phyloP scores from a whole-genome alignment of 805 yeast species.

The Yarrowia bubula region DNA sequence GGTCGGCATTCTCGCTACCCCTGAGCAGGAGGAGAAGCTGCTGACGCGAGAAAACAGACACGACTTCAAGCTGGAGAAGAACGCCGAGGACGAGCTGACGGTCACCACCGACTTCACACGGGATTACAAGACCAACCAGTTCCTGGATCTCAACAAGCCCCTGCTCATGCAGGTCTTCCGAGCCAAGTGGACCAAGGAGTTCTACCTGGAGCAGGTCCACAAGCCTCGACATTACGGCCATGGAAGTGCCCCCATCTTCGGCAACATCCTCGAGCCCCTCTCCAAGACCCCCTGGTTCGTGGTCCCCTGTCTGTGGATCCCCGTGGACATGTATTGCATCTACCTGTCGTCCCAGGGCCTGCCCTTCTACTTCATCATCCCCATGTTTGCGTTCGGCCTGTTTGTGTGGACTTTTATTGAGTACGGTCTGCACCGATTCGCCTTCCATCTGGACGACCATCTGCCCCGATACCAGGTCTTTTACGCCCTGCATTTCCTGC shows the following conservation, averaged over 20 bases:
- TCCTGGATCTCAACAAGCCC: constrained; percentile 81
- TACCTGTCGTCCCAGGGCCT: constrained; percentile 57
- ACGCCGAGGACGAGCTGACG: constrained; percentile 67
- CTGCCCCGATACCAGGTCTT: constrained; percentile 78
- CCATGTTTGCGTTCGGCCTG: constrained; percentile 74
- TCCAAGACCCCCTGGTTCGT: constrained; percentile 94
- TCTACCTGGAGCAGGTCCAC: constrained; percentile 93
- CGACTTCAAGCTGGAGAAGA: constrained; percentile 44
- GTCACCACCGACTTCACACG: constrained; percentile 73
- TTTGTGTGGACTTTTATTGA: constrained; percentile 93
- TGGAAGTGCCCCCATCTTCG: constrained; percentile 94
- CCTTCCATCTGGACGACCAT: constrained; percentile 86
- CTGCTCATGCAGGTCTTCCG: constrained; percentile 74
- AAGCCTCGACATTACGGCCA: constrained; percentile 97
- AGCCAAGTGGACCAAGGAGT: constrained; percentile 76
- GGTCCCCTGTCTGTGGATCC: constrained; percentile 84
- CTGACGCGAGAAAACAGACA: constrained; percentile 58
- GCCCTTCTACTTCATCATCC: constrained; percentile 46
- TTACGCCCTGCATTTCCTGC: constrained; percentile 78
- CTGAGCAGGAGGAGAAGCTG: constrained; percentile 70
- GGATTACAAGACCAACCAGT: constrained; percentile 76
- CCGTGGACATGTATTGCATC: constrained; percentile 65
- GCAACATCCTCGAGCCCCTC: constrained; percentile 89
- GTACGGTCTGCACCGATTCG: constrained; percentile 80
- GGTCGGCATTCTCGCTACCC: constrained; percentile 80